Conservation (phyloP, 1,139 yeast species). For the Scheffersomyces illinoinensis region DNA sequence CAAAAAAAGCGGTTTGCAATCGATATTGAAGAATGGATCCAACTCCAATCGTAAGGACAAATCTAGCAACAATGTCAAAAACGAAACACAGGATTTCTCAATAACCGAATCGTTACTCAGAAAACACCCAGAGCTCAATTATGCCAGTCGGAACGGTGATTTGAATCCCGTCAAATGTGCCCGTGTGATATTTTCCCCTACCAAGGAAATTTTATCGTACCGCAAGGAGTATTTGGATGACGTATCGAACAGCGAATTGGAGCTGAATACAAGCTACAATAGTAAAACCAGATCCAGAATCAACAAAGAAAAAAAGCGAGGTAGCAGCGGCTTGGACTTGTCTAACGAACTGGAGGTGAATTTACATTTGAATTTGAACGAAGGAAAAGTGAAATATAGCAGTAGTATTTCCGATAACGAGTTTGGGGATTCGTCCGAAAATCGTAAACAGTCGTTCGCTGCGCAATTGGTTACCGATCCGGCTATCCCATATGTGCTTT, state of each 20-base stretch:
- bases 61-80: not conserved
- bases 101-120: conserved; percentile 19
- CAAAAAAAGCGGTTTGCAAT: conserved; percentile 5
- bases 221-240: conserved; percentile 1
- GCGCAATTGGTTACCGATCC: conserved; percentile 40
- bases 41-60: conserved; percentile 2
- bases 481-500: conserved; percentile 62
- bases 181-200: conserved; percentile 46
- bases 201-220: conserved; percentile 17
- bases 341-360: not conserved
- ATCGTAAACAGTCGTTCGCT: not conserved
- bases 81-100: not conserved
- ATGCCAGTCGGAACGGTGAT: conserved; percentile 30
- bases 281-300: not conserved
- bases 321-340: not conserved
- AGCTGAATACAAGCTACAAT: not conserved
- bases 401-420: not conserved
- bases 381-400: not conserved
- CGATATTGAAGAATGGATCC: conserved; percentile 8
- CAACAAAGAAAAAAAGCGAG: not conserved
- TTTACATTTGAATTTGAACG: not conserved
- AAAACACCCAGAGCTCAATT: conserved; percentile 34
- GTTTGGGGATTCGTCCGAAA: not conserved
- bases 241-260: not conserved
- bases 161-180: conserved; percentile 45